phyloP scores from a whole-genome alignment of 306 rosid genomes.

The Begonia fuchsioides region DNA sequence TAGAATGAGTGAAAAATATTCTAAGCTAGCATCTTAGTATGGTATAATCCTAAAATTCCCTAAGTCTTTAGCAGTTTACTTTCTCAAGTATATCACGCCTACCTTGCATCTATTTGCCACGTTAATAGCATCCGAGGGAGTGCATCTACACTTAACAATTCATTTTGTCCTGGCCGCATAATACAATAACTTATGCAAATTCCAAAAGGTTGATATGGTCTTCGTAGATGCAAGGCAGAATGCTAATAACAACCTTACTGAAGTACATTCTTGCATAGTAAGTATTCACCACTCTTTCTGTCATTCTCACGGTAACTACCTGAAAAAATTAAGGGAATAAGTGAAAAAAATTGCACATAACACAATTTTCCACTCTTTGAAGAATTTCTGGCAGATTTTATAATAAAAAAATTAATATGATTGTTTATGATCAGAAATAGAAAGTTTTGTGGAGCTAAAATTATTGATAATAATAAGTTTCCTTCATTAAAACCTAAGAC shows the following conservation, averaged over 20 bases:
- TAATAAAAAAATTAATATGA: too few relatives aligned
- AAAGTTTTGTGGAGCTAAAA: too few relatives aligned
- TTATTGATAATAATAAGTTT: too few relatives aligned
- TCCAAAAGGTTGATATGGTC: neutral
- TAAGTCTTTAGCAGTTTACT: neutral
- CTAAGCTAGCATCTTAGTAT: constrained; percentile 1
- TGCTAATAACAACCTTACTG: constrained; percentile 45
- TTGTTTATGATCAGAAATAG: too few relatives aligned
- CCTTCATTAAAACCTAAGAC: too few relatives aligned
- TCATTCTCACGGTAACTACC: constrained; percentile 77
- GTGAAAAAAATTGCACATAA: too few relatives aligned
- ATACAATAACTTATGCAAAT: constrained; percentile 8
- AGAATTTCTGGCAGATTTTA: too few relatives aligned
- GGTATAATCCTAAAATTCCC: neutral
- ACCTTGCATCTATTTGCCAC: constrained; percentile 87
- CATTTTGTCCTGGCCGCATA: constrained; percentile 72
- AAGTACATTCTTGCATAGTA: constrained; percentile 76
- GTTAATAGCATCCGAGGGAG: constrained; percentile 91
- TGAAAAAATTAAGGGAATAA: constrained; percentile 16
- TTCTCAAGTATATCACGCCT: constrained; percentile 7
- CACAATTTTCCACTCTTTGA: too few relatives aligned
- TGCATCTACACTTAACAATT: constrained; percentile 59
- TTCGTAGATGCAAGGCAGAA: neutral
- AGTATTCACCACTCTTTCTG: constrained; percentile 68
- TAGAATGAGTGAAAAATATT: neutral